Conservation (phyloP, 352 stramenopile species). For the Peronospora farinosa region DNA sequence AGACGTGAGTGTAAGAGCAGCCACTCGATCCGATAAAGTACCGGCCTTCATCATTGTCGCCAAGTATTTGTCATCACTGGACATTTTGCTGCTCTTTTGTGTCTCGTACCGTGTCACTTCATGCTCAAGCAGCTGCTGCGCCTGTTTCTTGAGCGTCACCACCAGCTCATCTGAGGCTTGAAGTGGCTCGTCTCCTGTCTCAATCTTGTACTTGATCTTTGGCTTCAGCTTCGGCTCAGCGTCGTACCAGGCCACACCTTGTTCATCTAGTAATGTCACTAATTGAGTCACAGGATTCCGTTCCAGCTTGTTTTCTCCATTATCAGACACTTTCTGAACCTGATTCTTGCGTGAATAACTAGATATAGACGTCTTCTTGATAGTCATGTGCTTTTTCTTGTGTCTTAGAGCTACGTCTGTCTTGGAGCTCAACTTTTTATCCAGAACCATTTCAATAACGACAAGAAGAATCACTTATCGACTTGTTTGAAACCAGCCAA, state of each 20-base stretch:
- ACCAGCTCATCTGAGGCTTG: constrained; percentile 36
- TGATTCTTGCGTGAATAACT: constrained; percentile 2
- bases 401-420: neutral
- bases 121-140: constrained; percentile 50
- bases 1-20: neutral
- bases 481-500: constrained; percentile 19
- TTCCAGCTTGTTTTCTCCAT: constrained; percentile 1
- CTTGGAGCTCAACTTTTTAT: constrained; percentile 6
- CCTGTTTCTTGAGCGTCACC: constrained; percentile 48
- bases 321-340: neutral
- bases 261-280: constrained; percentile 27
- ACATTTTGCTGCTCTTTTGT: constrained; percentile 64
- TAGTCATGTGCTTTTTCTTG: neutral
- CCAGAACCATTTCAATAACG: constrained; percentile 15
- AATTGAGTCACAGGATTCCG: constrained; percentile 25
- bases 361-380: constrained; percentile 3
- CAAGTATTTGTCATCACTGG: constrained; percentile 83
- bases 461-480: neutral
- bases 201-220: constrained; percentile 16
- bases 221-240: constrained; percentile 26
- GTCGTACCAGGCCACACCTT: constrained; percentile 36
- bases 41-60: constrained; percentile 85
- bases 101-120: constrained; percentile 55
- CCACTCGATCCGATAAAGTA: constrained; percentile 54
- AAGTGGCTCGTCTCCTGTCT: constrained; percentile 4